Evolutionary conservation across 2,329 filamentous ascomycete genomes (phyloP).

Genomic region (Fusarium veterinarium): DNA sequence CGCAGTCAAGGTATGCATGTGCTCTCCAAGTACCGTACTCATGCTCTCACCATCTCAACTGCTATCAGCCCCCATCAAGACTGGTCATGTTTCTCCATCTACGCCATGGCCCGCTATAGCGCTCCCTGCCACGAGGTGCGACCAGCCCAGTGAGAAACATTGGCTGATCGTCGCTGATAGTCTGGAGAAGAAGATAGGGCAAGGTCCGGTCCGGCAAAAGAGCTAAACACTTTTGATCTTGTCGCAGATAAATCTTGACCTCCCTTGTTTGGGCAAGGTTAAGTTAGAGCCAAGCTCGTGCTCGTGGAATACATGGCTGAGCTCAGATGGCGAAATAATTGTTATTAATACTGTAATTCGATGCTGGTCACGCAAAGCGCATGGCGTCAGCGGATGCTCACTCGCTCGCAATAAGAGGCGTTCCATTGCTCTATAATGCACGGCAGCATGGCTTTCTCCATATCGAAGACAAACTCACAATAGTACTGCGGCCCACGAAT

Average conservation of each 20-base stretch:
- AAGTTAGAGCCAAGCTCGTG: conserved; percentile 4
- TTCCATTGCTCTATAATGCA: neutral
- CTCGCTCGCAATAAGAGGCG: conserved; percentile 32
- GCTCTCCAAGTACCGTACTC: neutral
- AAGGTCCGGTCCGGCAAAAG: conserved; percentile 17
- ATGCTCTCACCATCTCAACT: neutral
- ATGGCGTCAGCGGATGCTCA: conserved; percentile 39
- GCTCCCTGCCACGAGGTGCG: conserved; percentile 32
- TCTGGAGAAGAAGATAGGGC: conserved; percentile 16
- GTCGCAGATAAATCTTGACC: neutral
- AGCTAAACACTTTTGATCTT: neutral
- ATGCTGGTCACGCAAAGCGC: neutral
- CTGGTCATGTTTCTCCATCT: conserved; percentile 31
- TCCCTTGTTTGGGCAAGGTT: neutral
- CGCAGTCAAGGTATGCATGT: neutral
- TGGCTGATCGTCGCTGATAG: conserved; percentile 21
- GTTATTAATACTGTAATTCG: conserved; percentile 8
- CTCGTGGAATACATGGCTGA: neutral
- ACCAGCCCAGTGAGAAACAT: conserved; percentile 22
- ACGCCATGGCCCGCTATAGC: conserved; percentile 22
- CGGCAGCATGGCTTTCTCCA: neutral
- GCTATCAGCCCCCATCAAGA: conserved; percentile 8
- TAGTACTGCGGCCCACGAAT: neutral
- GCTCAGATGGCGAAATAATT: conserved; percentile 36
- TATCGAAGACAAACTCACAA: neutral